A percentile compares a stretch with the other conserved stretches of the same genome.
These are phyloP conservation scores for Litchi chinensis DNA, from an alignment of 345 rosid genomes.

Conservation along the genomic window DNA sequence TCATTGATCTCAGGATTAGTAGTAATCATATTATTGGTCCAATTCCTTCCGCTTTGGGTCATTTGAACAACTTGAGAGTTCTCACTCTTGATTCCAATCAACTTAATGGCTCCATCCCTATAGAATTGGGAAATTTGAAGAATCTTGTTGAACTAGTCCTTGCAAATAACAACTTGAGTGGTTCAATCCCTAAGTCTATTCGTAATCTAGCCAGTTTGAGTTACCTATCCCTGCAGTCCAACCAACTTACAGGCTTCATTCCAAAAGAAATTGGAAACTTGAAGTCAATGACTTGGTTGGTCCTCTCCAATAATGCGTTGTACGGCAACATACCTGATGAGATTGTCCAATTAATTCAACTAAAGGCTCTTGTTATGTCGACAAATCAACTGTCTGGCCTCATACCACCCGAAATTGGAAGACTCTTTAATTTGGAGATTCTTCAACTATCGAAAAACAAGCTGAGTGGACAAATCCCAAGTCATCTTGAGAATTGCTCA, in stretches of 20 bases:
- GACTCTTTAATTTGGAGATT: not conserved
- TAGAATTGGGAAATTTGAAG: not conserved
- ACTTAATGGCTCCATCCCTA: not conserved
- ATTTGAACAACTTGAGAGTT: not conserved
- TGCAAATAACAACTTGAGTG: not conserved
- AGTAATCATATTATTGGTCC: not conserved
- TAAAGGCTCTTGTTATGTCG: not conserved
- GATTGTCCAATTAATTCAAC: not conserved
- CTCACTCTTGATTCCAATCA: not conserved
- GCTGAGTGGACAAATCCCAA: conserved; percentile 9
- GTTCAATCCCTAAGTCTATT: conserved; percentile 3
- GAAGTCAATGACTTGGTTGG: not conserved
- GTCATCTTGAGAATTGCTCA: not conserved
- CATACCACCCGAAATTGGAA: conserved; percentile 9
- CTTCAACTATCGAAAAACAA: conserved; percentile 7
- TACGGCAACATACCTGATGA: not conserved
- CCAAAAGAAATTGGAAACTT: conserved; percentile 1
- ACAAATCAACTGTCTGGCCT: not conserved
- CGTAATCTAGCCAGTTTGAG: not conserved
- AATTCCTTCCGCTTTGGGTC: conserved; percentile 6
- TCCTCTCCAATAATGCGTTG: not conserved
- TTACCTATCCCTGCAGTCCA: not conserved
- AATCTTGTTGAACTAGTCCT: not conserved
- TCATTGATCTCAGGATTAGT: not conserved
- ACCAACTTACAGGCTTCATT: not conserved